Base-by-base conservation (phyloP, 148 eudicot genomes). In the Cornus suecica region DNA sequence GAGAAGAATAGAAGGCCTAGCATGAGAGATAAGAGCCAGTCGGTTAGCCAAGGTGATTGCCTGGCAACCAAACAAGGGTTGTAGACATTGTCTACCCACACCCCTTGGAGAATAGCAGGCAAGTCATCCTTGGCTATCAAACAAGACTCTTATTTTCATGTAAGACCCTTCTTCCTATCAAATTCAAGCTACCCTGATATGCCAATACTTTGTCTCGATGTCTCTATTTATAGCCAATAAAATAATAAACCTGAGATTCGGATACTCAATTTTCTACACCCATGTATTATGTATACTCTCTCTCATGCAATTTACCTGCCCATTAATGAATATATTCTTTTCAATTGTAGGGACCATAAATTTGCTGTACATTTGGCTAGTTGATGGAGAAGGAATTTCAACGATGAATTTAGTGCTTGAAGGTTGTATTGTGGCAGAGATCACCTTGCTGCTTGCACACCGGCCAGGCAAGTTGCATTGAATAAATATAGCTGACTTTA, bases 51-150 rank as follows among this genome's bases (percentile, higher is more conserved):
- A 80, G 79, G 74, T 42, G 83, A 80, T 79, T 80, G 83, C 83
- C 83, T 80, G 78, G 15, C 58, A 51, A 28, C 73, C 74, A 63
- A 77, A 45, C 61, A 60, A 70, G 70, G 66, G 25, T 4, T 58
- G 62, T 20, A 58, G 24, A 14, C 18, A 52, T 52, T 5, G 20
- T 14, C 32, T 23, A 64, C 7, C 8, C 28, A 52, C 13, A 29
- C 52, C 52, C 74, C 18, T 24, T 32, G 32, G 23, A 70, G 28
- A 60, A 75, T 18, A 78, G 73, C 83, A 80, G 83, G 83, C 83
- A 80, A 80, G 83, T 80, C 83, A 80, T 79, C 82, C 83, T 80
- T 80, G 83, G 83, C 83, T 80, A 76, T n/a, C 79, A 80, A 76
- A 80, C 79, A 51, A 22, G 42, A 45, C 82, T 71, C 42, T 70